Conservation (phyloP, 2,329 filamentous ascomycete genomes). For the Aspergillus brasiliensis region DNA sequence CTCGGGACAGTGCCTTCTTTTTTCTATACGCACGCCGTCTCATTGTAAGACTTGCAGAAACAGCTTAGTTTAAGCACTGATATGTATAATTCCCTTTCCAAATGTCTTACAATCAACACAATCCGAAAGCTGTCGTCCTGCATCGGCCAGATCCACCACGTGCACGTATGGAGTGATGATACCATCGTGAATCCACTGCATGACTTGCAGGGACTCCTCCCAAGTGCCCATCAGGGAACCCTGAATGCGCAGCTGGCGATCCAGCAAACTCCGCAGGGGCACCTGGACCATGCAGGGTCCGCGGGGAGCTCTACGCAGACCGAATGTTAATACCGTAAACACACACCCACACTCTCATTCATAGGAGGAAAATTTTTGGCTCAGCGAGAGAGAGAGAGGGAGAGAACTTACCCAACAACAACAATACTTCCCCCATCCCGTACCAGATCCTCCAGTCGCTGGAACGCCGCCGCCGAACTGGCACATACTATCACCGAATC, state of each 20-base stretch:
- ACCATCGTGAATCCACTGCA: neutral
- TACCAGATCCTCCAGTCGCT: neutral
- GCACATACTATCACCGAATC: neutral
- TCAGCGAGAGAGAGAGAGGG: too few species aligned
- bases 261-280: neutral
- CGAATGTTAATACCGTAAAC: too few species aligned
- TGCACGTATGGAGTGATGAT: neutral
- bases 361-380: too few species aligned
- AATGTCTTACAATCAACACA: too few species aligned
- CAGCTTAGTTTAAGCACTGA: too few species aligned
- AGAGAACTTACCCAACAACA: neutral
- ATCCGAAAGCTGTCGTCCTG: too few species aligned
- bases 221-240: neutral
- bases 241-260: neutral
- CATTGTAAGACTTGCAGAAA: too few species aligned
- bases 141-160: too few species aligned
- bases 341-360: too few species aligned
- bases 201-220: neutral
- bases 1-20: too few species aligned
- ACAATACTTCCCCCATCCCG: neutral
- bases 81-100: too few species aligned
- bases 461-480: neutral
- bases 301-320: neutral
- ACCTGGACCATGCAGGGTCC: neutral
- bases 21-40: too few species aligned